Base-by-base conservation (phyloP, 257 asterid genomes). In the Salvia hispanica region DNA sequence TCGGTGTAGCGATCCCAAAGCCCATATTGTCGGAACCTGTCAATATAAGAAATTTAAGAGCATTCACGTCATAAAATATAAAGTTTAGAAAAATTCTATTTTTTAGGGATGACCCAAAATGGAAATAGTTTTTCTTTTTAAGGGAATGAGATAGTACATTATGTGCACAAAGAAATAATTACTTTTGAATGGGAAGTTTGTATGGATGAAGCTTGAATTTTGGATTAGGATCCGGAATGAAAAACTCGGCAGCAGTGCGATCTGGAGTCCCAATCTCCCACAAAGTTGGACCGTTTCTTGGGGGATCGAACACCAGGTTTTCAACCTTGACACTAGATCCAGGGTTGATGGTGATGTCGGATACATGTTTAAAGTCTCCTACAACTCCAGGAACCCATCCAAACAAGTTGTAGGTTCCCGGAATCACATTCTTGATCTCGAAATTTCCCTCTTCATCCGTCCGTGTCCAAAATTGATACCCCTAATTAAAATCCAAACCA, bases 221-320 rank as follows among this genome's bases (percentile, higher is more conserved):
- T 4, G 84, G 71, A 54, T 60, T 37, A 0, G 87, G 78, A 9
- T 64, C 66, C 0, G 96, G 96, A 31, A 89, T 67, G 62, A 77
- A 85, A 46, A 88, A 90, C 62, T 90, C 92, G 2, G 77, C 82
- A 7, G 95, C 90, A 1, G 87, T 67, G 0, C 94, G 86, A 48
- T 87, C 90, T 9, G 95, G 84, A 39, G 82, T 56, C n/a, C 95
- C 95, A 0, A 87, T 85, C 72, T 90, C 97, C 95, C 97, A 85
- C 8, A 90, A 40, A 5, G 94, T 90, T 1, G 83, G 70, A 28
- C 95, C 90, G 11, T 62, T 61, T 52, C 94, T 77, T 0, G 90
- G 95, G 28, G 86, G 75, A 31, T 80, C 60, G 53, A 82, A 87
- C 15, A 84, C 69, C 3, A 83, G 64, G 28, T 71, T 53, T 15